phyloP scores from a whole-genome alignment of 2,329 filamentous ascomycete species.

The Fusarium sp. region DNA sequence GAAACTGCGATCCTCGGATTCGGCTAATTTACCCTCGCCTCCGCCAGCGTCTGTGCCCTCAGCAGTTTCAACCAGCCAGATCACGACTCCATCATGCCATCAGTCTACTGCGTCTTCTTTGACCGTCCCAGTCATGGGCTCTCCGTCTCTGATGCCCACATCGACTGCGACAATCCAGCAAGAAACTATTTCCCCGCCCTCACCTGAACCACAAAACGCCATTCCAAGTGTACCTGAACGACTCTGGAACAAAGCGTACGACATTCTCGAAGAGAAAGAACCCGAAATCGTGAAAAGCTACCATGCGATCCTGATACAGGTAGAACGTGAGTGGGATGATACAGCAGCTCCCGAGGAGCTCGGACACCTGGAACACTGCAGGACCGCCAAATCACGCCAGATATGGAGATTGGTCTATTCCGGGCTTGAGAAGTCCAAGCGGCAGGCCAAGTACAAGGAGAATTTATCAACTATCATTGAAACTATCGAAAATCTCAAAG shows the following conservation, averaged over 20 bases:
- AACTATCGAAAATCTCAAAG: rapidly evolving
- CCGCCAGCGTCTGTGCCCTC: rapidly evolving
- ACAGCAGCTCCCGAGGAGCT: rapidly evolving
- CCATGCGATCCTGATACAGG: rapidly evolving
- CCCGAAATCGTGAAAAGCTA: rapidly evolving
- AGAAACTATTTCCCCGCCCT: rapidly evolving
- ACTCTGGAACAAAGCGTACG: neutral
- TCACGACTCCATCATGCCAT: neutral
- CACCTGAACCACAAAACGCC: rapidly evolving
- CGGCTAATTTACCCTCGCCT: rapidly evolving
- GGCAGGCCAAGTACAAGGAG: rapidly evolving
- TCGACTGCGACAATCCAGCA: rapidly evolving
- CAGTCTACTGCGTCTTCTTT: rapidly evolving
- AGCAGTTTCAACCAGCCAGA: neutral
- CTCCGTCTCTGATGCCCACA: rapidly evolving
- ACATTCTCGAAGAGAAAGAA: neutral
- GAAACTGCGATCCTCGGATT: neutral
- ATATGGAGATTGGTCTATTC: neutral
- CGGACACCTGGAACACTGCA: rapidly evolving
- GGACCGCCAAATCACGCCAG: rapidly evolving
- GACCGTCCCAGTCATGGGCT: rapidly evolving
- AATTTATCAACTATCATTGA: rapidly evolving
- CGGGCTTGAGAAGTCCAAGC: neutral
- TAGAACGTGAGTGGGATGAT: rapidly evolving
- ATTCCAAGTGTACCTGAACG: rapidly evolving